Evolutionary conservation across 2,329 filamentous ascomycete species (phyloP).

Genomic region (Neonectria hederae): DNA sequence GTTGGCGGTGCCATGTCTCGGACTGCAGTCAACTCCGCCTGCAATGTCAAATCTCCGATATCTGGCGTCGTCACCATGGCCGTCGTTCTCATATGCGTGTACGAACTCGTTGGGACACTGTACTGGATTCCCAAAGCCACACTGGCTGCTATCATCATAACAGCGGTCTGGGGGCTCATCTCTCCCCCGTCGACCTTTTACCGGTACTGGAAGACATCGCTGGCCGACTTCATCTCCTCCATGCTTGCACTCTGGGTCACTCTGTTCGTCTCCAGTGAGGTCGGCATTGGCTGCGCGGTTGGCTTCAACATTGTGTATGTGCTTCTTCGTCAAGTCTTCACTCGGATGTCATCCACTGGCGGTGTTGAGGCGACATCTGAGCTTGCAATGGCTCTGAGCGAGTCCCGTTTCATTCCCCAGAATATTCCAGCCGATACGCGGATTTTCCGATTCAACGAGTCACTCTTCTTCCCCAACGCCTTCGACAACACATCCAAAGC

Average conservation of each 20-base stretch:
- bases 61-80: slow-evolving; percentile 69
- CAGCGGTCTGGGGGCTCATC: slow-evolving; percentile 70
- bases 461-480: slow-evolving; percentile 70
- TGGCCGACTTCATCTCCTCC: slow-evolving; percentile 70
- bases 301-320: slow-evolving; percentile 72
- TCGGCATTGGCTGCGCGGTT: slow-evolving; percentile 67
- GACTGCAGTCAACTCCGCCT: slow-evolving; percentile 73
- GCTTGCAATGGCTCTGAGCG: slow-evolving; percentile 24
- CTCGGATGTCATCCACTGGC: slow-evolving; percentile 46
- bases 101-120: slow-evolving; percentile 66
- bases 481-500: slow-evolving; percentile 60
- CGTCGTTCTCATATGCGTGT: slow-evolving; percentile 70
- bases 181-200: slow-evolving; percentile 68
- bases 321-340: slow-evolving; percentile 67
- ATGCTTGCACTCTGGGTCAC: slow-evolving; percentile 73
- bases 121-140: slow-evolving; percentile 76
- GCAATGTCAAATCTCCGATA: slow-evolving; percentile 68
- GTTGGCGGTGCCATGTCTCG: slow-evolving; percentile 73
- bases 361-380: slow-evolving; percentile 45
- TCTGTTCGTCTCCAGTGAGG: slow-evolving; percentile 67
- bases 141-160: slow-evolving; percentile 72
- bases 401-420: slow-evolving; percentile 30
- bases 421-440: slow-evolving; percentile 59
- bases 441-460: slow-evolving; percentile 65
- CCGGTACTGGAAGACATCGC: slow-evolving; percentile 70